A percentile compares a stretch with the other conserved stretches of the same genome.
These are phyloP conservation scores for Pluteus cervinus DNA, from an alignment of 768 basidiomycete species.

Conservation along the genomic window DNA sequence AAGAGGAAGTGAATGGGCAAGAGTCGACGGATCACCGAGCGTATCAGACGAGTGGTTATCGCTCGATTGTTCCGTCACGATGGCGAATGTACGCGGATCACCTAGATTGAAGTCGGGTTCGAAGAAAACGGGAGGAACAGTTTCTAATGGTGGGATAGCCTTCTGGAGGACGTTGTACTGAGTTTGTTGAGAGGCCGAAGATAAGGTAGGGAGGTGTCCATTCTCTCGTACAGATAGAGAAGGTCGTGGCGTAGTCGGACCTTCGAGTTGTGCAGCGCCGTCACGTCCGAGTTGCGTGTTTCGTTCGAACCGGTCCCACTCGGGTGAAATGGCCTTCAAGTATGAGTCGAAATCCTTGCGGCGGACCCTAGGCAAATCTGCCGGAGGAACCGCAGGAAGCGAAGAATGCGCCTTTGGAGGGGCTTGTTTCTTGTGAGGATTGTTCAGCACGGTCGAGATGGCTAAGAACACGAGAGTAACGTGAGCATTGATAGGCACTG, in stretches of 20 bases:
- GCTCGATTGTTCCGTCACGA: conserved; percentile 60
- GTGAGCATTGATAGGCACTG: conserved; percentile 3
- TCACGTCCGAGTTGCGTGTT: conserved; percentile 31
- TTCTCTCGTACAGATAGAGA: conserved; percentile 15
- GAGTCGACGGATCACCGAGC: conserved; percentile 48
- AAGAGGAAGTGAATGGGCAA: conserved; percentile 64
- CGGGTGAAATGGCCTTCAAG: conserved; percentile 60
- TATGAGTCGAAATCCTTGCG: conserved; percentile 84
- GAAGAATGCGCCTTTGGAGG: conserved; percentile 86
- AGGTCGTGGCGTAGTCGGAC: conserved; percentile 18
- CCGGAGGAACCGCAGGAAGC: conserved; percentile 64
- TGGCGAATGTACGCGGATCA: conserved; percentile 68
- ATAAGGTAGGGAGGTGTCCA: conserved; percentile 14
- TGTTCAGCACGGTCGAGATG: conserved; percentile 90
- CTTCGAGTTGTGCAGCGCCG: conserved; percentile 33
- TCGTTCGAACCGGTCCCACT: conserved; percentile 73
- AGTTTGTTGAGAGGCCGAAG: conserved; percentile 15
- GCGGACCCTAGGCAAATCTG: conserved; percentile 74
- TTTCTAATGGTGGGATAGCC: conserved; percentile 61
- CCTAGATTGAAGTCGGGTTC: conserved; percentile 71
- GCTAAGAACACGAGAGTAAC: conserved; percentile 38
- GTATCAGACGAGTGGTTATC: conserved; percentile 22
- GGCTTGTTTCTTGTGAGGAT: conserved; percentile 76
- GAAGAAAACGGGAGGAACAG: conserved; percentile 83
- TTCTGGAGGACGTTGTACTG: conserved; percentile 24